Evolutionary conservation across 495 filamentous ascomycete genomes (phyloP), one percentile per base, ranked within the genome.

Genomic region (Apiosordaria backusii): DNA sequence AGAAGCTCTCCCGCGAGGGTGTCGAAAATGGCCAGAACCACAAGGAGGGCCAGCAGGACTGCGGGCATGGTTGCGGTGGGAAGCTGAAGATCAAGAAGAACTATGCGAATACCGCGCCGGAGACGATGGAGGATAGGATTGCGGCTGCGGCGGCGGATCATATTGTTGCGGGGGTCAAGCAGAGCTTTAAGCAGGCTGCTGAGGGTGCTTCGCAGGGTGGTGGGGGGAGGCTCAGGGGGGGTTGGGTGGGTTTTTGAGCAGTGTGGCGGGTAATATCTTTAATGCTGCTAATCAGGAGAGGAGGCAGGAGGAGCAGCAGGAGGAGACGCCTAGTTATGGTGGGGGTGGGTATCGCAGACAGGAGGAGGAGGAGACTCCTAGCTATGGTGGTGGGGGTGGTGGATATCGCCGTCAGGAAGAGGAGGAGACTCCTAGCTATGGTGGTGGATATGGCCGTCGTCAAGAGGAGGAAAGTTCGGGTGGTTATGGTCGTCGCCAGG

Each of bases 61-160:
- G 82, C 45, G 92, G 92, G 24, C 92, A 96, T 75, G 92, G 92
- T 55, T 95, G 92, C 71, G 89, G 91, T 58, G 89, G 91, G 57
- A 78, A 82, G 72, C 76, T 81, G 27, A 76, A 78, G 63, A 77
- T 79, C 75, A 75, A 78, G 64, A 79, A 83, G 70, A 82, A 78
- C 68, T 78, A 75, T 61, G 68, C 63, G n/a, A 52, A 72, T 53
- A 72, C 68, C 1, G 77, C 69, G 19, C 61, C 64, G 19, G 55
- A 72, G 62, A 77, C 72, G n/a, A 66, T 80, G 53, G 76, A 84
- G 71, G 80, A 82, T 61, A 69, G 75, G 53, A 83, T 84, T 63
- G 82, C 81, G 6, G 68, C 70, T 21, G 74, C 75, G 5, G 80
- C 80, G 23, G 80, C 80, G 1, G 75, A 73, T 9, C 81, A 77